Base-by-base conservation (phyloP, 768 basidiomycete genomes). In the Pilatotrama ljubarskyi region DNA sequence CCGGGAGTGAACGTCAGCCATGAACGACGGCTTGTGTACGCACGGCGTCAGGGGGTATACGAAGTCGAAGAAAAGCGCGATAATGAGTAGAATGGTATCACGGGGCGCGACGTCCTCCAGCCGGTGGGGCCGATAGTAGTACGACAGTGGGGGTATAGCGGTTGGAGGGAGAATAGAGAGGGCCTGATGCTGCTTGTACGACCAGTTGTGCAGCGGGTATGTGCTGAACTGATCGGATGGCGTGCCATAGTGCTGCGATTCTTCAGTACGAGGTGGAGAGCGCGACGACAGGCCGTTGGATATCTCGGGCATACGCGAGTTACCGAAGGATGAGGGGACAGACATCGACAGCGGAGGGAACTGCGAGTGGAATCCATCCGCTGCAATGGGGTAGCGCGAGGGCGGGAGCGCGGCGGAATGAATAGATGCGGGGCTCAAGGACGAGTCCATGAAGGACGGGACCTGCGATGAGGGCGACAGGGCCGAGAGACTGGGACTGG, bases 41-140 rank as follows among this genome's bases (percentile, higher is more conserved):
- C 91, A 93, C 5, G 94, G 94, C 9, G 91, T 95, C 32, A 96
- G 80, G 9, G 91, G 90, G 73, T 94, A 94, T 48, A 95, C 91
- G 70, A 92, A 96, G 72, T 95, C 94, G 70, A 95, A 96, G 77
- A 93, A 97, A 13, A 95, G 83, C 38, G 88, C 82, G 62, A 95
- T 86, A 65, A 96, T 90, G 59, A 91, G 84, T 40, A 84, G 83
- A 48, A 95, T 86, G 5, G 87, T 89, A 58, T 91, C 88, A 53
- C 91, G 81, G 18, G 91, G 89, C 10, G 92, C 89, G 53, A 95
- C 84, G 60, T 90, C 86, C 68, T 94, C 90, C 46, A 96, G 77
- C 35, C 89, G 80, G 68, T 87, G 87, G 1, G 87, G 82, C n/a
- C 86, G 82, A 69, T 86, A 87, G 70, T 87, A 87, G 68, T 83